Evolutionary conservation across 2,329 filamentous ascomycete species (phyloP), one percentile per base, ranked within the genome.

Genomic region (Diatrype stigma): DNA sequence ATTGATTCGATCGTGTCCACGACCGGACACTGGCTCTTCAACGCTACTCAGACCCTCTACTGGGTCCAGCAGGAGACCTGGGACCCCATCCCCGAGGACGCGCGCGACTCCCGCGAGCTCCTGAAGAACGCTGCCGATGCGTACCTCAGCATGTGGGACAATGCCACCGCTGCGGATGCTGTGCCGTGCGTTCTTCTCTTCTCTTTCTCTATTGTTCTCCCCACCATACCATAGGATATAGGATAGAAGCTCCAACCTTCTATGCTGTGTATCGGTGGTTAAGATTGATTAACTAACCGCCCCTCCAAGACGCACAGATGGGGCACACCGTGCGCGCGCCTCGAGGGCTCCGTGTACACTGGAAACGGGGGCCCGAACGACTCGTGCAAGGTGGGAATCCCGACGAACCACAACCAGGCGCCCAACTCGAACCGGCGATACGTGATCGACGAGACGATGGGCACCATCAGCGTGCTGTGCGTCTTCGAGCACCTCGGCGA

Each of bases 131-230:
- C 69, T 1, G 68, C 65, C 2, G 69, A 72, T 51, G 67, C 68
- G 5, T 70, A 71, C 54, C 57, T 70, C 19, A 64, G 68, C 51
- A 63, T 71, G 58, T 71, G 67, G 64, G 62, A 49, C 49, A 63
- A 66, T 60, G 56, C 54, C 50, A 65, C 55, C 42, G 64, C 66
- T 1, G 46, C 56, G 19, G 57, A 59, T 23, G 55, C 60, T 2
- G 63, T 71, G 10, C 67, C 68, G 1, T 37, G 14, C 6, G 34
- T 37, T 7, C 34, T 5, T 37, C 34, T 16, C 34, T 37, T 30
- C 26, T 10, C 26, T 30, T 6, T 30, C 26, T 10, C 26, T 10
- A 6, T 30, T 30, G 26, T 10, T 30, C 10, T 30, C 5, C 26
- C 26, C 10, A 10, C 26, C n/a, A n/a, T n/a, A n/a, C n/a, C n/a